phyloP scores from a whole-genome alignment of 306 rosid species.

The Pyrus bretschneideri region DNA sequence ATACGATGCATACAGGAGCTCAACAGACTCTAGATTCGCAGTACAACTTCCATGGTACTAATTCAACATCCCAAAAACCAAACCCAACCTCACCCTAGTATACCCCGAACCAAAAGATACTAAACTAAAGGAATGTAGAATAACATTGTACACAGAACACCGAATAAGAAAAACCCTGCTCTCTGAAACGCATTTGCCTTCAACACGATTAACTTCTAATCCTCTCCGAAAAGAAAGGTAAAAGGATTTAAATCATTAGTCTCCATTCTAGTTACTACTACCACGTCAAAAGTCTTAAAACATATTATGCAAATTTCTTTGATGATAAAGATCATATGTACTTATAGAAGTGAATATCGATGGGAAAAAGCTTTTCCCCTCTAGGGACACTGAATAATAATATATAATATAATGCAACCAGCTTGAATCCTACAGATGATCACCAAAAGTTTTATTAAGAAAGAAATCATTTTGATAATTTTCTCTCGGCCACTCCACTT shows the following conservation, averaged over 20 bases:
- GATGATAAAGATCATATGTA: neutral
- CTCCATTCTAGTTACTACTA: neutral
- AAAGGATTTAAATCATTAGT: neutral
- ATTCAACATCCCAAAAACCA: neutral
- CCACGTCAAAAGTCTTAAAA: neutral
- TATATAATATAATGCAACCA: neutral
- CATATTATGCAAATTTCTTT: neutral
- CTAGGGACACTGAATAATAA: neutral
- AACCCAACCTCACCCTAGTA: neutral
- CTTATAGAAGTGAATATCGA: neutral
- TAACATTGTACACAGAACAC: neutral
- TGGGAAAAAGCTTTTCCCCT: neutral
- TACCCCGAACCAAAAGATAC: neutral
- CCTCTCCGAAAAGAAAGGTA: neutral
- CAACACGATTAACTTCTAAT: neutral
- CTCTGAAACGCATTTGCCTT: neutral
- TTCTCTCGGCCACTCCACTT: neutral
- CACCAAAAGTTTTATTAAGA: neutral
- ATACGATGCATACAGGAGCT: neutral
- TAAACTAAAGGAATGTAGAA: neutral
- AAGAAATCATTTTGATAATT: no score
- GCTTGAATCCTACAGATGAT: neutral
- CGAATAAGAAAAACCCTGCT: neutral
- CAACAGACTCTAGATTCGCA: no score
- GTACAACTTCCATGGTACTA: neutral